Conservation (phyloP, 257 asterid genomes). For the Solanum rostratum region DNA sequence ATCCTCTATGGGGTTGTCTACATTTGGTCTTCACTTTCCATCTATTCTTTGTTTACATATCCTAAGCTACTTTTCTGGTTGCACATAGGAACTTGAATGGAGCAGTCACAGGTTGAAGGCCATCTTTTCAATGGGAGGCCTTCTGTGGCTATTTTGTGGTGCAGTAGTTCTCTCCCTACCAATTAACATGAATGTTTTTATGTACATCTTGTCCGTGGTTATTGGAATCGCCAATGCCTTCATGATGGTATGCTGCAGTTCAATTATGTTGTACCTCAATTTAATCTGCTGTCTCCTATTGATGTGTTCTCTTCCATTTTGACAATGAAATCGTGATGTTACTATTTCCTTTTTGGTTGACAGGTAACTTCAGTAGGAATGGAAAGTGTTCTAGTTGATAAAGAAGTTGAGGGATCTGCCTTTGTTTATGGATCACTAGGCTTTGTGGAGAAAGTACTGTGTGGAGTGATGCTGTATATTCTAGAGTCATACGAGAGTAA, state of each 20-base stretch:
- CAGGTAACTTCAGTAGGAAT: conserved; percentile 81
- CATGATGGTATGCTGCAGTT: conserved; percentile 16
- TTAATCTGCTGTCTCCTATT: not conserved
- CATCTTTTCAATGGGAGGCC: conserved; percentile 54
- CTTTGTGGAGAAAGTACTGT: conserved; percentile 64
- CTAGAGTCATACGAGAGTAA: conserved; percentile 29
- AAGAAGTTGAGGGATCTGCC: conserved; percentile 74
- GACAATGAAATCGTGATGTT: not conserved
- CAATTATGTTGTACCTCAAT: not conserved
- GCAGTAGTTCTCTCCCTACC: conserved; percentile 51
- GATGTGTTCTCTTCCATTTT: not conserved
- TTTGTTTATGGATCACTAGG: conserved; percentile 85
- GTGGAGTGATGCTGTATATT: conserved; percentile 22
- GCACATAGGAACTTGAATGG: conserved; percentile 25
- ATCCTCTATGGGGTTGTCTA: conserved; percentile 39
- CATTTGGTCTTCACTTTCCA: not conserved
- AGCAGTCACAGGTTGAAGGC: conserved; percentile 41
- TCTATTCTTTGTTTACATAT: not conserved
- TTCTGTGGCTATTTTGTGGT: conserved; percentile 73
- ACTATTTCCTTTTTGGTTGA: not conserved
- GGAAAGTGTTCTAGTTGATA: conserved; percentile 81
- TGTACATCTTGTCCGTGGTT: conserved; percentile 44
- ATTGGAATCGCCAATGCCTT: conserved; percentile 83
- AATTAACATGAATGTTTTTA: conserved; percentile 34
- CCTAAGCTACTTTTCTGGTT: not conserved